Percentiles rank a stretch among this genome's conserved stretches.
Evolutionary conservation across 1,284 basidiomycete genomes (phyloP).

Genomic region (Leccinum fallax): DNA sequence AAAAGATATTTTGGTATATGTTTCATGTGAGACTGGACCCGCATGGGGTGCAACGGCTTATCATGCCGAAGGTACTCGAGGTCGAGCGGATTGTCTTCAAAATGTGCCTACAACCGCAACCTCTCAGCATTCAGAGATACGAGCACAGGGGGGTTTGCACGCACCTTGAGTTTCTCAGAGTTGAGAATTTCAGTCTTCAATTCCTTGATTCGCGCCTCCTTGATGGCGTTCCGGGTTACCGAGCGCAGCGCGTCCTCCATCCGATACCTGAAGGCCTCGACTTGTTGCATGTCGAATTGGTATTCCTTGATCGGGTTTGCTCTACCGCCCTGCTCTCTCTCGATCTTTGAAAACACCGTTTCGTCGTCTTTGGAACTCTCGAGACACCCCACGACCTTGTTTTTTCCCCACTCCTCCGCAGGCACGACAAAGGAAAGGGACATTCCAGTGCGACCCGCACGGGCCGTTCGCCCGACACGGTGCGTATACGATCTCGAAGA

Average conservation of each 20-base stretch:
- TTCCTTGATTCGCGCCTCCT: conserved; percentile 94
- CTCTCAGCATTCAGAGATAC: conserved; percentile 6
- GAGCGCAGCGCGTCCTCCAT: conserved; percentile 95
- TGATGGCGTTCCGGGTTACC: conserved; percentile 85
- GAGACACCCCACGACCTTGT: conserved; percentile 67
- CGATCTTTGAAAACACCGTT: conserved; percentile 71
- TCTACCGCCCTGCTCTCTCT: conserved; percentile 69
- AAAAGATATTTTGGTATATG: conserved; percentile 94
- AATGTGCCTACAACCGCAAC: conserved; percentile 73
- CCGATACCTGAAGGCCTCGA: conserved; percentile 97
- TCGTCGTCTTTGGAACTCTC: conserved; percentile 79
- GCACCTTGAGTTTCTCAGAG: conserved; percentile 93
- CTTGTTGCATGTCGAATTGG: conserved; percentile 90
- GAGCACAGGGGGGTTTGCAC: conserved; percentile 18
- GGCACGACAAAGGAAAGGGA: conserved; percentile 91
- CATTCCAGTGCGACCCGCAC: conserved; percentile 93
- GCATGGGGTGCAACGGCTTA: conserved; percentile 86
- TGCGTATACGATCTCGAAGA: conserved; percentile 94
- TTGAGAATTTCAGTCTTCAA: conserved; percentile 93
- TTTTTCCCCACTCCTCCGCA: conserved; percentile 73
- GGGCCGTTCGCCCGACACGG: conserved; percentile 93
- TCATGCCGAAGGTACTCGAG: conserved; percentile 94
- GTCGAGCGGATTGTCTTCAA: conserved; percentile 96
- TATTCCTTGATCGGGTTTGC: conserved; percentile 89
- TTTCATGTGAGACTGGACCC: conserved; percentile 92